Percentiles rank a stretch among this genome's conserved stretches.
phyloP scores from a whole-genome alignment of 1,139 yeast genomes.

The Lodderomyces orthopsilosis region DNA sequence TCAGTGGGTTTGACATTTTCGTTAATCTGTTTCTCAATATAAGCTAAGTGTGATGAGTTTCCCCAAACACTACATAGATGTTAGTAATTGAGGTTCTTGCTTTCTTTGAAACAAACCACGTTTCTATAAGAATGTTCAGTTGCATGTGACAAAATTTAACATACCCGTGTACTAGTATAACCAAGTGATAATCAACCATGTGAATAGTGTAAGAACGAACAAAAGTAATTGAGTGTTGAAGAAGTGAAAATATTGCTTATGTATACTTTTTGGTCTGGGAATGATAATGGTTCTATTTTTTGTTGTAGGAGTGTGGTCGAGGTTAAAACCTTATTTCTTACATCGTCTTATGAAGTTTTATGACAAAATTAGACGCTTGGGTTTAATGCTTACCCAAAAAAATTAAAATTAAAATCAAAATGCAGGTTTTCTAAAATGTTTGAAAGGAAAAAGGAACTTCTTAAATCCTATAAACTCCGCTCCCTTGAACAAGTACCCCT shows the following conservation, averaged over 20 bases:
- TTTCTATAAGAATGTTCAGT: too few species aligned
- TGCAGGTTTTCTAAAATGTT: background rate
- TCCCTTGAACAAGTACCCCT: too few species aligned
- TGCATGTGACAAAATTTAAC: slow-evolving; percentile 17
- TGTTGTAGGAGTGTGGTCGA: too few species aligned
- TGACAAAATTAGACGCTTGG: background rate
- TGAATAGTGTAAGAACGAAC: background rate
- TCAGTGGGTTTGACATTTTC: slow-evolving; percentile 15
- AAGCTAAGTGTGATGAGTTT: slow-evolving; percentile 61
- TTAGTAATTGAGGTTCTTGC: slow-evolving; percentile 14
- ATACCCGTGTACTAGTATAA: slow-evolving; percentile 74
- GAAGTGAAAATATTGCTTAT: too few species aligned
- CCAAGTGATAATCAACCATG: slow-evolving; percentile 46
- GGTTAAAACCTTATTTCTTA: too few species aligned
- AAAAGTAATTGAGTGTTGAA: too few species aligned
- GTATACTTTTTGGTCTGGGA: too few species aligned
- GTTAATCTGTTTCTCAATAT: slow-evolving; percentile 45
- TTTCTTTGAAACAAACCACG: too few species aligned
- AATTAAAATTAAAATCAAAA: background rate
- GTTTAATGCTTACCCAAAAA: background rate
- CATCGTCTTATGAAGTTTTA: background rate
- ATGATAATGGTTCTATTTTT: too few species aligned
- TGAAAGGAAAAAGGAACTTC: too few species aligned
- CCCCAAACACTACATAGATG: slow-evolving; percentile 67
- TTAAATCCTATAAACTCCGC: slow-evolving; percentile 1